Base-by-base conservation (phyloP, 495 filamentous ascomycete genomes). In the Friedmanniomyces simplex region DNA sequence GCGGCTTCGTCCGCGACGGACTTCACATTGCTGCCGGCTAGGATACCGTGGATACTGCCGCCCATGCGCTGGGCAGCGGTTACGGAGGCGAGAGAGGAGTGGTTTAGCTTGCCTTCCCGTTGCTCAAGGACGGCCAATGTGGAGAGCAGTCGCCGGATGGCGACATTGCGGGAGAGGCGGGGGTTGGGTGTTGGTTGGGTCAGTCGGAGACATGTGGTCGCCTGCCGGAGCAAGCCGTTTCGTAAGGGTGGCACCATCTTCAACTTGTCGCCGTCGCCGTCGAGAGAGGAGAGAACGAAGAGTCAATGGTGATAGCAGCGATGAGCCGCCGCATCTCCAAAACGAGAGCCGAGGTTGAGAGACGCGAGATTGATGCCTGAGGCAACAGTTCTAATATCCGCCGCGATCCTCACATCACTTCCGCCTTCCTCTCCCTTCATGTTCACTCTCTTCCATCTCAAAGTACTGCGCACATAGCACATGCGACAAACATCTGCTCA, bases 91-190 rank as follows among this genome's bases (percentile, higher is more conserved):
- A 96, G 76, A 1, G 93, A 96, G 1, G 87, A 84, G 60, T 75
- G 71, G 65, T 87, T 85, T 61, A 98, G 79, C 71, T 89, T 83
- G 58, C 94, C 93, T 64, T 95, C 87, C 67, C 84, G 84, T 72
- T 98, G 93, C 72, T 98, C 93, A 60, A 98, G 83, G 45, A 97
- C 73, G 39, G 91, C 91, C 37, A 98, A 82, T 46, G 89, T 90
- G 45, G 88, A 95, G 49, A 96, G 77, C 52, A 95, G 76, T 63
- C 89, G 81, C 64, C 80, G 76, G 62, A 88, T 72, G 52, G 78
- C 72, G 53, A 63, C 63, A 43, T 65, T 58, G 16, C 64, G 64
- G 34, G 34, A 28, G 16, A 54, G n/a, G 20, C 22, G 52, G 24
- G 61, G 53, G 7, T 63, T 12, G 12, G 58, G 32, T 46, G 58